Conservation (phyloP, 768 basidiomycete species). For the Xerocomellus chrysenteron region DNA sequence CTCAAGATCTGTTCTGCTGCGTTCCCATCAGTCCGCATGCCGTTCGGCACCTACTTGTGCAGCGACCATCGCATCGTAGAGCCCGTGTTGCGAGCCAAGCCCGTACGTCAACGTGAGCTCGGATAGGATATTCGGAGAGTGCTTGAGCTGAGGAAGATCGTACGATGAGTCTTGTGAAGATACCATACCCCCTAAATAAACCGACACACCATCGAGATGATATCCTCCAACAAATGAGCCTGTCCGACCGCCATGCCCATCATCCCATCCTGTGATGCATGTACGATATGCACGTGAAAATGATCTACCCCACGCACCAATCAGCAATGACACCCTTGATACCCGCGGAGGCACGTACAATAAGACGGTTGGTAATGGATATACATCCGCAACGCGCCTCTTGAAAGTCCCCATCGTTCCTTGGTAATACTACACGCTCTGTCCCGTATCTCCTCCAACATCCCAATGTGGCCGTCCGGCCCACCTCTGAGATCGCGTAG, state of each 20-base stretch:
- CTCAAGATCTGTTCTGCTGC: neutral
- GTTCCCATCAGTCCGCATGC: neutral
- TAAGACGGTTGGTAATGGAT: conserved; percentile 97
- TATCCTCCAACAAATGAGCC: conserved; percentile 89
- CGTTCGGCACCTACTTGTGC: conserved; percentile 25
- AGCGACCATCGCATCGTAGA: conserved; percentile 49
- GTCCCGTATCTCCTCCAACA: conserved; percentile 65
- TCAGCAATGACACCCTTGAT: neutral
- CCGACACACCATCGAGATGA: conserved; percentile 73
- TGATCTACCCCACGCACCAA: conserved; percentile 56
- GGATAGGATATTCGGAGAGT: conserved; percentile 56
- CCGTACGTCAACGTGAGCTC: conserved; percentile 79
- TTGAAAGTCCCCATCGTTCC: conserved; percentile 64
- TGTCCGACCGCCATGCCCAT: conserved; percentile 84
- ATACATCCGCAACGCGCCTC: conserved; percentile 70
- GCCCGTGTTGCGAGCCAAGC: conserved; percentile 77
- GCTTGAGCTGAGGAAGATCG: conserved; percentile 55
- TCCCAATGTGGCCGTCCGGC: conserved; percentile 50
- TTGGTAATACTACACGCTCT: conserved; percentile 53
- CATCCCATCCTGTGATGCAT: conserved; percentile 56
- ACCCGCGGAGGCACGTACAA: conserved; percentile 51
- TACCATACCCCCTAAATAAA: neutral
- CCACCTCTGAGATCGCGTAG: conserved; percentile 67
- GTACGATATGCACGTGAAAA: conserved; percentile 92
- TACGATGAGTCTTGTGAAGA: neutral